Base-by-base conservation (phyloP, 192 early-diverging fungal species). In the Phycomyces blakesleeanus region DNA sequence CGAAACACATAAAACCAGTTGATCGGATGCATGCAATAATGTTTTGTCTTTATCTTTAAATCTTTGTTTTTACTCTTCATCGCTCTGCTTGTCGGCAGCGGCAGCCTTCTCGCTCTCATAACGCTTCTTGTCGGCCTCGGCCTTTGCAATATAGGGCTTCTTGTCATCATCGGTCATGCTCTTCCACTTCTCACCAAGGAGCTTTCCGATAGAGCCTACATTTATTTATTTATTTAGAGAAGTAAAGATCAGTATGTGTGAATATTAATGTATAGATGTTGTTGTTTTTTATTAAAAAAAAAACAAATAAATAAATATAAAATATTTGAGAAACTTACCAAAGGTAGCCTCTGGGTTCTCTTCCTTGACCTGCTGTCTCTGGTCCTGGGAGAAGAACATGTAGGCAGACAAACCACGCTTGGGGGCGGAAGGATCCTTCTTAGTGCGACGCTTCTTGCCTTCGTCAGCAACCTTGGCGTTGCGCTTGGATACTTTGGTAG, bases 371-470 rank as follows among this genome's bases (percentile, higher is more conserved):
- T 79, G 67, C 34, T 83, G 68, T 51, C 95, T 84, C 76, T 84
- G 87, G 63, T 83, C 91, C 73, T 92, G 80, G 25, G 90, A 89
- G 78, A 90, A 97, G 71, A 91, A 79, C 78, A 97, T 87, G 81
- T 92, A 97, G 21, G 90, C 92, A 14, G 93, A 89, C 52, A 94
- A 78, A 1, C 89, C 83, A 81, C 90, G 89, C 83, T 94, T 97
- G 76, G 95, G 95, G 3, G 88, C 89, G 60, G 84, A 85, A 49
- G 88, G 83, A 83, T 93, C 89, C 84, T 93, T 94, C 84, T 90
- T 89, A 63, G 75, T 73, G 58, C 74, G 74, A 56, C 75, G 76
- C 72, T 77, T 70, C 69, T 76, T 78, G 74, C 76, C 78, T 57
- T 57, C 18, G 62, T 78, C 75, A 51, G 63, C 69, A 51, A 58